phyloP scores from a whole-genome alignment of 805 yeast species.

The Monosporozyma aerobia region DNA sequence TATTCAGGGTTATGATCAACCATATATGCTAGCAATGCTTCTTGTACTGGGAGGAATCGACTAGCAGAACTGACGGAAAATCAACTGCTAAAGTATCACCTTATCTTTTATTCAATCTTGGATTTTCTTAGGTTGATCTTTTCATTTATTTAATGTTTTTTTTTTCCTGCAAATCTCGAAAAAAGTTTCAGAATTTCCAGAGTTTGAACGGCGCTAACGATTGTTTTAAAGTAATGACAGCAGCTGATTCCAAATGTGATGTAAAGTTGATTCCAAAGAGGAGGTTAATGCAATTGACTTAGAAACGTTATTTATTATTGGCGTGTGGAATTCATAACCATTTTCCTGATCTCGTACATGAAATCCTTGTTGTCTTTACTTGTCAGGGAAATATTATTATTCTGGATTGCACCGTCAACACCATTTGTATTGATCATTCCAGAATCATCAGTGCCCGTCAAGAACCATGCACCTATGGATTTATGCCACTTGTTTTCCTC shows the following conservation, averaged over 20 bases:
- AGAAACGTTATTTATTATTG: constrained; percentile 4
- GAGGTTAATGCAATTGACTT: too few relatives aligned
- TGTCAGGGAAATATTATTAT: constrained; percentile 8
- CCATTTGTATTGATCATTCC: constrained; percentile 5
- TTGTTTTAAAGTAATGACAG: background rate
- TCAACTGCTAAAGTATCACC: background rate
- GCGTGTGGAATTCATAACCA: constrained; percentile 28
- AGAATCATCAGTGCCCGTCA: constrained; percentile 10
- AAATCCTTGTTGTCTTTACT: constrained; percentile 16
- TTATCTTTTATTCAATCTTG: background rate
- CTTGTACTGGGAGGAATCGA: background rate
- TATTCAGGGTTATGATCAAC: background rate
- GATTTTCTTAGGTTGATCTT: background rate
- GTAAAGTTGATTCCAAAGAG: background rate
- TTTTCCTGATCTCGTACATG: constrained; percentile 29
- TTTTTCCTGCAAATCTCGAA: background rate
- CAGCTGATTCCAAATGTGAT: background rate
- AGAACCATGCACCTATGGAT: constrained; percentile 26
- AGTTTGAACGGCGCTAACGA: background rate
- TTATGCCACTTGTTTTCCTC: constrained; percentile 29
- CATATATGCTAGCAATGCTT: background rate
- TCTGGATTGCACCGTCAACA: constrained; percentile 1
- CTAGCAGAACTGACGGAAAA: background rate
- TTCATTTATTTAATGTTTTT: background rate
- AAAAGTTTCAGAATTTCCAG: background rate